Conservation (phyloP, 129 eudicot genomes). For the Flaveria robusta region DNA sequence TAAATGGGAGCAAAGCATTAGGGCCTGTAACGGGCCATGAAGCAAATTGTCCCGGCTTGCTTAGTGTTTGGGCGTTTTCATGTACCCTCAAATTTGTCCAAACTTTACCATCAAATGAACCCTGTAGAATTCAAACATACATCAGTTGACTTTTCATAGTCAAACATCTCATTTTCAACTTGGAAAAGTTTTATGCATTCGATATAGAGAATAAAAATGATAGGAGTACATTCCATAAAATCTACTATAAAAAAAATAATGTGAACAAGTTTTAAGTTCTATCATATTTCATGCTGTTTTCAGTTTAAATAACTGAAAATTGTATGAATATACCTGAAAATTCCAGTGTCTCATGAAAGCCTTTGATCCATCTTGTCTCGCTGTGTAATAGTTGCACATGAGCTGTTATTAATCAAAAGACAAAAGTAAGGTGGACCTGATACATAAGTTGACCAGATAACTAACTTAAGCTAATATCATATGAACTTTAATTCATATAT, state of each 20-base stretch:
- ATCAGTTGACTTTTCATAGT: not conserved
- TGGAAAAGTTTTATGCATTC: too few species aligned
- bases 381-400: slow-evolving; percentile 93
- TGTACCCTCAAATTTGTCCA: slow-evolving; percentile 90
- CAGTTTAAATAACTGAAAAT: not conserved
- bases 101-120: slow-evolving; percentile 75
- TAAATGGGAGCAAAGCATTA: slow-evolving; percentile 87
- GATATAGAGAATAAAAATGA: slow-evolving; percentile 59
- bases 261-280: not conserved
- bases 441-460: not conserved
- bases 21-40: slow-evolving; percentile 88
- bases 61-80: slow-evolving; percentile 76
- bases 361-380: slow-evolving; percentile 93
- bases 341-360: slow-evolving; percentile 84
- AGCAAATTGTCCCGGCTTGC: slow-evolving; percentile 93
- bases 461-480: too few species aligned
- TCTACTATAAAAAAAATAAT: too few species aligned
- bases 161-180: too few species aligned
- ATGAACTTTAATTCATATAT: too few species aligned
- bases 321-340: slow-evolving; percentile 55
- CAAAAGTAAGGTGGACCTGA: slow-evolving; percentile 6
- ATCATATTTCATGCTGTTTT: not conserved
- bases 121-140: slow-evolving; percentile 41
- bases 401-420: slow-evolving; percentile 54
- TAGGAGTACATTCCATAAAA: not conserved